Evolutionary conservation across 768 basidiomycete species (phyloP).

Genomic region (Bullera alba): DNA sequence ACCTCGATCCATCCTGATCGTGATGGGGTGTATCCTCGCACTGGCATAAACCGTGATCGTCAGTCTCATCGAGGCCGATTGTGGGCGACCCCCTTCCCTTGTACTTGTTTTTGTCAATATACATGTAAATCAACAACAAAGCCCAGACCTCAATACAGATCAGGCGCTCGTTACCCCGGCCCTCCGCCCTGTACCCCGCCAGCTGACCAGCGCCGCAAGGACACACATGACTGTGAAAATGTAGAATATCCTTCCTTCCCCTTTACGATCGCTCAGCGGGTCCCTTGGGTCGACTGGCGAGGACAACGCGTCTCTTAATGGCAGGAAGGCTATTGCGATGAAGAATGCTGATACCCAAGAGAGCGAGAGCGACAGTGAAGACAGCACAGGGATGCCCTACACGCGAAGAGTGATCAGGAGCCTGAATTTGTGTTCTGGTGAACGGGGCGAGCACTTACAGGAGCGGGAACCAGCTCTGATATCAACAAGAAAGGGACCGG

Average conservation of each 20-base stretch:
- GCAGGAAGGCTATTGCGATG: constrained; percentile 78
- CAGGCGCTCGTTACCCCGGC: too few species aligned
- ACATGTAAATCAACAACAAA: too few species aligned
- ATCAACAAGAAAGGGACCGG: constrained; percentile 90
- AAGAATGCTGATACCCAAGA: constrained; percentile 81
- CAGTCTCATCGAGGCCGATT: too few species aligned
- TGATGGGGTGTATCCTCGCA: too few species aligned
- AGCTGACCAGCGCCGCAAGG: constrained; percentile 28
- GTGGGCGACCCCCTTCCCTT: too few species aligned
- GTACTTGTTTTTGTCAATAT: too few species aligned
- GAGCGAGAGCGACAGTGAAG: constrained; percentile 64
- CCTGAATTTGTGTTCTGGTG: too few species aligned
- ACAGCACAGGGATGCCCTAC: constrained; percentile 72
- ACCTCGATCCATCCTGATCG: too few species aligned
- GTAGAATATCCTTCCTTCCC: constrained; percentile 85
- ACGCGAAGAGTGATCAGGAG: too few species aligned
- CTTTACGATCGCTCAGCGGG: constrained; percentile 48
- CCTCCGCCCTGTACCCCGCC: constrained; percentile 17
- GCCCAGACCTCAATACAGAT: too few species aligned
- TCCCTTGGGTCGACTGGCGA: constrained; percentile 16
- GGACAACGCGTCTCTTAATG: constrained; percentile 63
- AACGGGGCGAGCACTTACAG: constrained; percentile 53
- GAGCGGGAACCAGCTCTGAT: constrained; percentile 74
- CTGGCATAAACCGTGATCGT: too few species aligned
- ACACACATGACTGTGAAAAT: constrained; percentile 62